Evolutionary conservation across 2,329 filamentous ascomycete genomes (phyloP).

Genomic region (Ustilaginoidea virens): DNA sequence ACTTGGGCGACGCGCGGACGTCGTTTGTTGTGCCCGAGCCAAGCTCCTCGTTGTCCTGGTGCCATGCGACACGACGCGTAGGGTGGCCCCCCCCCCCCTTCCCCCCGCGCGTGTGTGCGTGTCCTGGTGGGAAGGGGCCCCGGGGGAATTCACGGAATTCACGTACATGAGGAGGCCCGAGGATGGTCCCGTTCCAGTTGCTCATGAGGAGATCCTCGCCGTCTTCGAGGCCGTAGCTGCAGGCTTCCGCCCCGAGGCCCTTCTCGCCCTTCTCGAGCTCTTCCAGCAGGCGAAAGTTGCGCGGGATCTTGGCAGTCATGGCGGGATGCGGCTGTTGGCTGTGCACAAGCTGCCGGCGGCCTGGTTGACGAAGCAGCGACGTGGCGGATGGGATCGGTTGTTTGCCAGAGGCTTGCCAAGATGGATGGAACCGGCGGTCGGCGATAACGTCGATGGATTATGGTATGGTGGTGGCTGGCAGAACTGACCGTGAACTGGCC

Average conservation of each 20-base stretch:
- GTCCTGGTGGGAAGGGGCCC: neutral
- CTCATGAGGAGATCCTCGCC: slow-evolving; percentile 92
- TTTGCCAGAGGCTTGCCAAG: too few species aligned
- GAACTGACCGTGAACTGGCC: too few species aligned
- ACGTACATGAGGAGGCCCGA: slow-evolving; percentile 79
- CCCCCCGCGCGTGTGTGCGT: too few species aligned
- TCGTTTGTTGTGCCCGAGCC: too few species aligned
- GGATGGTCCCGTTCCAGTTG: slow-evolving; percentile 96
- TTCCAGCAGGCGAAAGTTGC: slow-evolving; percentile 92
- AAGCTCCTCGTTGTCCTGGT: too few species aligned
- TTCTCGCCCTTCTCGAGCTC: slow-evolving; percentile 99
- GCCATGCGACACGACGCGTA: neutral
- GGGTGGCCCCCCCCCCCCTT: too few species aligned
- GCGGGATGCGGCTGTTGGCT: slow-evolving; percentile 4
- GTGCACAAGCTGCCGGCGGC: neutral
- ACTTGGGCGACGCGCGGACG: too few species aligned
- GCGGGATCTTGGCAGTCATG: slow-evolving; percentile 52
- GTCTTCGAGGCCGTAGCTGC: slow-evolving; percentile 90
- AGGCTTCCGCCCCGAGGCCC: slow-evolving; percentile 87
- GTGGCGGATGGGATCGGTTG: too few species aligned
- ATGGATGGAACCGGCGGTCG: too few species aligned
- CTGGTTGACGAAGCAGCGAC: too few species aligned
- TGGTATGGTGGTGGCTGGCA: too few species aligned
- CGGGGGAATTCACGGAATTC: slow-evolving; percentile 20
- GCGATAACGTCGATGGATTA: too few species aligned